Evolutionary conservation across 2,329 filamentous ascomycete genomes (phyloP).

Genomic region (Botrytis porri): DNA sequence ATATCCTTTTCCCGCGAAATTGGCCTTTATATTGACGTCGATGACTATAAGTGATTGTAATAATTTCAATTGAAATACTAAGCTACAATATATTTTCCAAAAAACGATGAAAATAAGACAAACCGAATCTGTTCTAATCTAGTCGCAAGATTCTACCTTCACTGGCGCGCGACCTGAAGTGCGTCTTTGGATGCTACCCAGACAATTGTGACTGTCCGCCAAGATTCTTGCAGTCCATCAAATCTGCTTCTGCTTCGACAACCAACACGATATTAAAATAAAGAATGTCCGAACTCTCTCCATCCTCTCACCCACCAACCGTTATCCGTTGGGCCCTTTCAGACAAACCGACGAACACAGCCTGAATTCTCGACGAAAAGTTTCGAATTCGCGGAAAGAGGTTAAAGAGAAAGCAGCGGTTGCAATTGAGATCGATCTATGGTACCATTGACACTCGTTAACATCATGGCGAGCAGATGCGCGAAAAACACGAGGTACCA

Average conservation of each 20-base stretch:
- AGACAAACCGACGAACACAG: constrained; percentile 31
- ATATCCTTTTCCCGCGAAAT: neutral
- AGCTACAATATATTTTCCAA: neutral
- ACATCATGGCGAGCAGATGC: constrained; percentile 30
- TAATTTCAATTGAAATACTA: neutral
- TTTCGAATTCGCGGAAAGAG: constrained; percentile 40
- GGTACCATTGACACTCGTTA: constrained; percentile 38
- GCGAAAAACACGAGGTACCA: constrained; percentile 24
- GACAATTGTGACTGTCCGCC: neutral
- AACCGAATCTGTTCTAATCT: neutral
- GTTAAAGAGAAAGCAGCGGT: constrained; percentile 50
- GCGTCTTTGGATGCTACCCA: neutral
- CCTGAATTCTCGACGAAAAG: constrained; percentile 5
- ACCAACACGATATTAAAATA: neutral
- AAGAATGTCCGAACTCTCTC: constrained; percentile 54
- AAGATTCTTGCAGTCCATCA: neutral
- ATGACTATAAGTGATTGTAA: neutral
- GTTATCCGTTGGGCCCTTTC: constrained; percentile 29
- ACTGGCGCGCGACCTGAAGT: neutral
- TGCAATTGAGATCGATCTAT: constrained; percentile 65
- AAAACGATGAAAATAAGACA: neutral
- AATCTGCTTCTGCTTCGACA: neutral
- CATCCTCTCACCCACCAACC: constrained; percentile 35
- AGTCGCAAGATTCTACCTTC: neutral
- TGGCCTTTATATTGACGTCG: neutral